These are phyloP conservation scores for Xylariaceae sp. DNA, from an alignment of 2,329 filamentous ascomycete genomes.

Conservation along the genomic window DNA sequence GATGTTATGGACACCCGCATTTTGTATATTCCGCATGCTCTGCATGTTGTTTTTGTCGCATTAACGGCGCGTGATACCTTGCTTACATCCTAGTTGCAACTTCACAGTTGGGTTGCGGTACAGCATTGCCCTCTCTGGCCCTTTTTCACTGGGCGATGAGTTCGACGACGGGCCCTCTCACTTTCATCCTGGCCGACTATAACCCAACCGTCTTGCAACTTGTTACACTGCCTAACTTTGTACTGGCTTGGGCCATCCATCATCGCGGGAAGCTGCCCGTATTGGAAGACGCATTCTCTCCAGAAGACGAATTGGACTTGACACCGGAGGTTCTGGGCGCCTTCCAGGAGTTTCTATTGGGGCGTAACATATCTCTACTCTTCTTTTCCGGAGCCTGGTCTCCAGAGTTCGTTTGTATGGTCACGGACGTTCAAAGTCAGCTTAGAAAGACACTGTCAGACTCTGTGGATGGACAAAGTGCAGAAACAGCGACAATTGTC, in stretches of 20 bases:
- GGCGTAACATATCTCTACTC: slow-evolving; percentile 49
- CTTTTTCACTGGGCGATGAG: slow-evolving; percentile 58
- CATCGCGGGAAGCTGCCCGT: slow-evolving; percentile 34
- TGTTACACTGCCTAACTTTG: slow-evolving; percentile 72
- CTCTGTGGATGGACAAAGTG: slow-evolving; percentile 6
- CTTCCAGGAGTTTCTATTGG: slow-evolving; percentile 51
- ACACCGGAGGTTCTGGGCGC: slow-evolving; percentile 50
- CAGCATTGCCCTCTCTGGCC: slow-evolving; percentile 65
- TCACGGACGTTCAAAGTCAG: slow-evolving; percentile 34
- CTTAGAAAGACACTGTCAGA: too few relatives aligned
- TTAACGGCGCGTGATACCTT: slow-evolving; percentile 4
- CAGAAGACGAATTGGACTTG: slow-evolving; percentile 55
- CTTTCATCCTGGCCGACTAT: slow-evolving; percentile 70
- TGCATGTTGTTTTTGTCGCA: too few relatives aligned
- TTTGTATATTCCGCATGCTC: slow-evolving; percentile 7
- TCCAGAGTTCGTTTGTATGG: slow-evolving; percentile 53
- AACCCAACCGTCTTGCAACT: slow-evolving; percentile 72
- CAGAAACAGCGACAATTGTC: slow-evolving; percentile 45
- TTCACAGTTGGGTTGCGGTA: slow-evolving; percentile 68
- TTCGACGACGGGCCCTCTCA: slow-evolving; percentile 35
- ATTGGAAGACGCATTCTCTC: slow-evolving; percentile 41
- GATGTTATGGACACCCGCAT: slow-evolving; percentile 5
- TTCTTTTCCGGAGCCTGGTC: slow-evolving; percentile 76
- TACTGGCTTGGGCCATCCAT: slow-evolving; percentile 61
- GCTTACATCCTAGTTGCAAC: slow-evolving; percentile 24